phyloP scores from a whole-genome alignment of 1,284 basidiomycete species.

The Flammula alnicola region DNA sequence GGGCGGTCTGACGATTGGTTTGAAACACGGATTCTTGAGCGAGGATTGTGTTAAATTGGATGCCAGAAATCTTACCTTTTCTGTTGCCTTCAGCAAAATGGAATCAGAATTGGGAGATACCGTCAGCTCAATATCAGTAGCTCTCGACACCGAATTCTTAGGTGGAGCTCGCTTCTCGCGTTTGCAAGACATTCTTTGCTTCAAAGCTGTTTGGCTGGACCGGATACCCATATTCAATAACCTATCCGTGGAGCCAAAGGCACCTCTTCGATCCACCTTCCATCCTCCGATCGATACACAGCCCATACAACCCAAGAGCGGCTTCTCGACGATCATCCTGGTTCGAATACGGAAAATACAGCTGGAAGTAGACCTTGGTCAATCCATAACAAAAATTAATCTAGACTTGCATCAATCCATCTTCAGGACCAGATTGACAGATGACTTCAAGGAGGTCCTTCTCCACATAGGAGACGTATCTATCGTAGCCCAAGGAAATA shows the following conservation, averaged over 20 bases:
- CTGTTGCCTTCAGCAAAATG: conserved; percentile 64
- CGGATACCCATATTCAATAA: conserved; percentile 74
- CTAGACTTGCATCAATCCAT: conserved; percentile 67
- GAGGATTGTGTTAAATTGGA: conserved; percentile 79
- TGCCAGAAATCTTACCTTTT: conserved; percentile 77
- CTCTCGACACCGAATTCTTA: conserved; percentile 77
- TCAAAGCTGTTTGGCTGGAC: conserved; percentile 91
- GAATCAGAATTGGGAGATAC: conserved; percentile 40
- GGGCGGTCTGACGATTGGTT: conserved; percentile 75
- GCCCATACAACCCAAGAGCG: conserved; percentile 33
- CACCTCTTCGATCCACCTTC: conserved; percentile 21
- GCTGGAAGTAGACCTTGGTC: conserved; percentile 78
- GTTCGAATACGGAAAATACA: conserved; percentile 74
- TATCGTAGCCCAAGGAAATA: conserved; percentile 71
- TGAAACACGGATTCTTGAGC: conserved; percentile 82
- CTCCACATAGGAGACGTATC: conserved; percentile 68
- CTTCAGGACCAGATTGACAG: conserved; percentile 65
- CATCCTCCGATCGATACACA: not conserved
- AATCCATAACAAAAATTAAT: conserved; percentile 70
- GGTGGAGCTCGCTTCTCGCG: conserved; percentile 79
- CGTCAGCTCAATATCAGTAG: conserved; percentile 67
- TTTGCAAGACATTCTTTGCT: conserved; percentile 84
- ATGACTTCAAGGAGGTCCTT: conserved; percentile 62
- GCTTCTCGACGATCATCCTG: conserved; percentile 62
- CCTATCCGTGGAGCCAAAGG: conserved; percentile 36